phyloP scores from a whole-genome alignment of 345 rosid species.

The Arabis alpina region DNA sequence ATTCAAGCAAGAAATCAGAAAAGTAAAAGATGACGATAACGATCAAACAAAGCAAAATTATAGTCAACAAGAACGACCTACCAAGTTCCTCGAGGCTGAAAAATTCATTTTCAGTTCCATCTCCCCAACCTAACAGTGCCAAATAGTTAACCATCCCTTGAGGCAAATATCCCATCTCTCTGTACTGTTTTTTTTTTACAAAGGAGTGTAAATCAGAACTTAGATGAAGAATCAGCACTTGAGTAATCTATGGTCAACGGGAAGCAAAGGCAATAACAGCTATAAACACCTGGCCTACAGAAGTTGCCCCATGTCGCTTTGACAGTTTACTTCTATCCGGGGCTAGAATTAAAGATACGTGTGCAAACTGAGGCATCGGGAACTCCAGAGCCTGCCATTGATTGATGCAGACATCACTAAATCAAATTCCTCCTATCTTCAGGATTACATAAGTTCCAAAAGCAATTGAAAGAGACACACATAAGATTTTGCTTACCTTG shows the following conservation, averaged over 20 bases:
- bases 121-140: constrained; percentile 99
- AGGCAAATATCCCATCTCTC: constrained; percentile 94
- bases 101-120: constrained; percentile 96
- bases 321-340: constrained; percentile 95
- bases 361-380: constrained; percentile 88
- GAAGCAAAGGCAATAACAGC: constrained; percentile 17
- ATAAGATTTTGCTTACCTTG: constrained; percentile 54
- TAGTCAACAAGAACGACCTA: constrained; percentile 40
- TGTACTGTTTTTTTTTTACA: constrained; percentile 53
- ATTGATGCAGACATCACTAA: constrained; percentile 27
- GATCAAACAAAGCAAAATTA: neutral
- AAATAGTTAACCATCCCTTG: constrained; percentile 94
- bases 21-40: constrained; percentile 8
- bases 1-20: constrained; percentile 34
- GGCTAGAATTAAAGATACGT: constrained; percentile 92
- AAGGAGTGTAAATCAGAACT: neutral
- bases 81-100: constrained; percentile 84
- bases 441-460: constrained; percentile 25
- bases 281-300: constrained; percentile 84
- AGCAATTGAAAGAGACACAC: constrained; percentile 28
- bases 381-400: constrained; percentile 81
- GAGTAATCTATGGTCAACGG: constrained; percentile 13
- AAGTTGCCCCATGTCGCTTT: constrained; percentile 95
- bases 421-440: constrained; percentile 24
- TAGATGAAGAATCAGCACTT: constrained; percentile 16